Evolutionary conservation across 140 eudicot species (phyloP).

Genomic region (Flaveria floridana): DNA sequence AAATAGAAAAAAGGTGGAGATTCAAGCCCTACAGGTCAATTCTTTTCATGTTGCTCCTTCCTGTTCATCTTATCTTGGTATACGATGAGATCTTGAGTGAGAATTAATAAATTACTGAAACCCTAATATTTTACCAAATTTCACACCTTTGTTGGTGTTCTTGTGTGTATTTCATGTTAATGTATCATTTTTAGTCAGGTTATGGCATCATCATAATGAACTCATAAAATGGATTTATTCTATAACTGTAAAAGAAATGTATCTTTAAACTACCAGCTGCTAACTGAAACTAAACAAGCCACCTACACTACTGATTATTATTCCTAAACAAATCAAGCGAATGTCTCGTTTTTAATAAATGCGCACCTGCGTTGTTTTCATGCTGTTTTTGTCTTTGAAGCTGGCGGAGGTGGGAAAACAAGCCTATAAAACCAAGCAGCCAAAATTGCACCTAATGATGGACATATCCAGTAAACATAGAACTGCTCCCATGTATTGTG

Average conservation of each 20-base stretch:
- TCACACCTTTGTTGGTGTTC: neutral
- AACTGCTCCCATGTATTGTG: constrained; percentile 81
- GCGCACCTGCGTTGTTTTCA: constrained; percentile 23
- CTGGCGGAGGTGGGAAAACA: constrained; percentile 48
- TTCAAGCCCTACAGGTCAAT: no score
- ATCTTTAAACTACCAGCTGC: constrained; percentile 25
- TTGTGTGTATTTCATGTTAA: neutral
- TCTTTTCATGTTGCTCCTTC: no score
- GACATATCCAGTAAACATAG: constrained; percentile 79
- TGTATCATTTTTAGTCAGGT: neutral
- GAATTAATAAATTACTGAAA: neutral
- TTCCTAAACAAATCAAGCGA: constrained; percentile 23
- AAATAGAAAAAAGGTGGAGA: no score
- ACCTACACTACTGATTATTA: constrained; percentile 23
- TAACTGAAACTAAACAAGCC: constrained; percentile 20
- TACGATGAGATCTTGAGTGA: neutral
- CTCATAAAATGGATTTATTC: constrained; percentile 14
- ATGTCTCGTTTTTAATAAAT: neutral
- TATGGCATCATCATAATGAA: neutral
- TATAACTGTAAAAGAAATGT: constrained; percentile 22
- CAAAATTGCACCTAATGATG: constrained; percentile 63
- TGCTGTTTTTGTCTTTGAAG: constrained; percentile 51
- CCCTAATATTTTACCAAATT: neutral
- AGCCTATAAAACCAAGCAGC: constrained; percentile 65
- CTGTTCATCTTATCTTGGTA: neutral